These are phyloP conservation scores for Polygonum maritimum DNA, from an alignment of 148 eudicot species.

Conservation along the genomic window DNA sequence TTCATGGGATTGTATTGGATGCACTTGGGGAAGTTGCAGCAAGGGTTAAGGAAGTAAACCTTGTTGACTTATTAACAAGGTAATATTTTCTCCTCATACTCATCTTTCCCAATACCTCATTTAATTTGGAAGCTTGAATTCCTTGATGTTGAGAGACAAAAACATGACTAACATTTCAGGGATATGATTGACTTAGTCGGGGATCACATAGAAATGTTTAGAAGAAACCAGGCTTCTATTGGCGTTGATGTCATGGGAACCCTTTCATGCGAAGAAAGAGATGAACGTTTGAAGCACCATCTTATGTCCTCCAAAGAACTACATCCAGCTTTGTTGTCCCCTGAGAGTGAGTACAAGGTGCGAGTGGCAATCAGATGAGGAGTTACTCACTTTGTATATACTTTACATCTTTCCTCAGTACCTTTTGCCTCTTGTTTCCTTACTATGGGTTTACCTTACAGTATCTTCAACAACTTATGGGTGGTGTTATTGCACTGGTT, in stretches of 20 bases:
- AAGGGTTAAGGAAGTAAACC: constrained; percentile 75
- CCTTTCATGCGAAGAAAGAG: constrained; percentile 93
- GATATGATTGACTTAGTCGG: constrained; percentile 81
- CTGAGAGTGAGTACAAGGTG: constrained; percentile 99
- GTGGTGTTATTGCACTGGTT: constrained; percentile 69
- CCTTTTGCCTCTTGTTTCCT: constrained; percentile 9
- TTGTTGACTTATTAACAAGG: constrained; percentile 94
- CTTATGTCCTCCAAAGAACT: constrained; percentile 79
- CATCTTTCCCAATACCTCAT: neutral
- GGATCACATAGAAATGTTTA: constrained; percentile 75
- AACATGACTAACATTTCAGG: constrained; percentile 38
- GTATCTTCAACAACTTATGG: constrained; percentile 79
- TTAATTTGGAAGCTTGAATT: neutral
- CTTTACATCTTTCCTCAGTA: neutral
- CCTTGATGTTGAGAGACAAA: constrained; percentile 10
- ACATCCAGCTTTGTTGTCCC: constrained; percentile 86
- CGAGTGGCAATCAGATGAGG: constrained; percentile 31
- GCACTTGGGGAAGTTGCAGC: constrained; percentile 85
- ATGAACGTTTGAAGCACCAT: constrained; percentile 88
- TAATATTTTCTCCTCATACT: constrained; percentile 15
- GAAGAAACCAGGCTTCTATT: constrained; percentile 85
- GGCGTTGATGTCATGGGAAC: constrained; percentile 94
- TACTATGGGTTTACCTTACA: constrained; percentile 20
- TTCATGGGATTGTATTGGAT: constrained; percentile 66
- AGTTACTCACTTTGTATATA: constrained; percentile 11